These are phyloP conservation scores for Aspergillus thermomutatus DNA, from an alignment of 2,329 filamentous ascomycete species.

Conservation along the genomic window DNA sequence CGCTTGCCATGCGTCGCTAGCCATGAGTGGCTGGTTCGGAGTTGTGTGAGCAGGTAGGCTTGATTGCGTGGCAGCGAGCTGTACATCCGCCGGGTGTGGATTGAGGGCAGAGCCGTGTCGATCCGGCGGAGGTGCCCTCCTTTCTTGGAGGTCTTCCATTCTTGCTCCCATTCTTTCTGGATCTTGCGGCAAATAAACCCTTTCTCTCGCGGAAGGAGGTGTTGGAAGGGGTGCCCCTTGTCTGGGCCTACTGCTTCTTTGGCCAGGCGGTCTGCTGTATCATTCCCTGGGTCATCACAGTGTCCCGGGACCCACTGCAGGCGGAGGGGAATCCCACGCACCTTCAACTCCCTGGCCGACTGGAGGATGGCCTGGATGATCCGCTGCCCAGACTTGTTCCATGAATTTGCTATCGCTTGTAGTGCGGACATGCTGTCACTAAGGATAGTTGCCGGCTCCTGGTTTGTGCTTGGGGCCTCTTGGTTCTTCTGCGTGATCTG, in stretches of 20 bases:
- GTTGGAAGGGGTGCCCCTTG: constrained; percentile 10
- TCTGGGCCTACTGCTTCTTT: constrained; percentile 8
- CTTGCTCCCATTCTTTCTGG: too few species aligned
- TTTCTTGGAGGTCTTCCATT: too few species aligned
- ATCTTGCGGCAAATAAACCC: too few species aligned
- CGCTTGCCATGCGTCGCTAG: too few species aligned
- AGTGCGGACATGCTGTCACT: constrained; percentile 18
- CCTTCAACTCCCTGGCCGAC: constrained; percentile 10
- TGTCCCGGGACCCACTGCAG: constrained; percentile 11
- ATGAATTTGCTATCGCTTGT: constrained; percentile 13
- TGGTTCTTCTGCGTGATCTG: background rate
- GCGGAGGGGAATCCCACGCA: constrained; percentile 6
- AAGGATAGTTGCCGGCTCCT: constrained; percentile 12
- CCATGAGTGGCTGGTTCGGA: too few species aligned
- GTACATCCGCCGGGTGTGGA: too few species aligned
- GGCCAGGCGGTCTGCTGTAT: constrained; percentile 8
- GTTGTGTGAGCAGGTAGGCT: too few species aligned
- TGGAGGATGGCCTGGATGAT: constrained; percentile 18
- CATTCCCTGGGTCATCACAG: constrained; percentile 2
- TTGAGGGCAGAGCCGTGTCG: too few species aligned
- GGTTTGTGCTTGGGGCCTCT: background rate
- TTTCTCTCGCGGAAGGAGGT: constrained; percentile 11
- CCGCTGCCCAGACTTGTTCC: constrained; percentile 16
- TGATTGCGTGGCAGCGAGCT: too few species aligned
- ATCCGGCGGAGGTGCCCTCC: too few species aligned